phyloP scores from a whole-genome alignment of 2,329 filamentous ascomycete genomes.

The Fonsecaea nubica region DNA sequence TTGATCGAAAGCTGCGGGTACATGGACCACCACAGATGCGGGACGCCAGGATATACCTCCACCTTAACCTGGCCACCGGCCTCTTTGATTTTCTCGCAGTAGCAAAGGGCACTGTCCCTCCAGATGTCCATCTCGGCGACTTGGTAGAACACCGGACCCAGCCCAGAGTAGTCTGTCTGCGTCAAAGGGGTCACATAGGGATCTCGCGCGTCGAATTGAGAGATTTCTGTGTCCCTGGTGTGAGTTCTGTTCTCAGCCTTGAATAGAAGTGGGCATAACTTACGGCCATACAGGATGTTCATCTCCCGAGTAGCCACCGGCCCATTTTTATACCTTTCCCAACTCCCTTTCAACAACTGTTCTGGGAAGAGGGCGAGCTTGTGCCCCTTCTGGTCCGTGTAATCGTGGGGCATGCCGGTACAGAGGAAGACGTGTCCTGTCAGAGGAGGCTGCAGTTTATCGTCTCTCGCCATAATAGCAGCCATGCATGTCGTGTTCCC shows the following conservation, averaged over 20 bases:
- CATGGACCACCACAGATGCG: constrained; percentile 27
- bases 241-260: not conserved
- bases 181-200: constrained; percentile 18
- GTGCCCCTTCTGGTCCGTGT: constrained; percentile 12
- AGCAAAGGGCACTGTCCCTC: constrained; percentile 29
- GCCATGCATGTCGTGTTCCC: constrained; percentile 24
- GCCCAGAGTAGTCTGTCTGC: constrained; percentile 20
- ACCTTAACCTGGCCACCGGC: constrained; percentile 22
- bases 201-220: not conserved
- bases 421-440: constrained; percentile 30
- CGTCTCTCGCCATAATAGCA: constrained; percentile 24
- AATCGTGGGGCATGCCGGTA: constrained; percentile 25
- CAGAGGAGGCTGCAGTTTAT: constrained; percentile 22
- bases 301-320: constrained; percentile 24
- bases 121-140: constrained; percentile 33
- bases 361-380: constrained; percentile 20
- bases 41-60: constrained; percentile 32
- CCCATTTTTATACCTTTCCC: constrained; percentile 26
- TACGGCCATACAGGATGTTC: constrained; percentile 25
- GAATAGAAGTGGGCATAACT: not conserved
- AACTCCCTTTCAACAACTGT: constrained; percentile 21
- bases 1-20: constrained; percentile 31
- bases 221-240: constrained; percentile 14
- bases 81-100: constrained; percentile 26
- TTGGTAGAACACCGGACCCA: constrained; percentile 30